Conservation (phyloP, 345 rosid species). For the Crucihimalaya himalaica region DNA sequence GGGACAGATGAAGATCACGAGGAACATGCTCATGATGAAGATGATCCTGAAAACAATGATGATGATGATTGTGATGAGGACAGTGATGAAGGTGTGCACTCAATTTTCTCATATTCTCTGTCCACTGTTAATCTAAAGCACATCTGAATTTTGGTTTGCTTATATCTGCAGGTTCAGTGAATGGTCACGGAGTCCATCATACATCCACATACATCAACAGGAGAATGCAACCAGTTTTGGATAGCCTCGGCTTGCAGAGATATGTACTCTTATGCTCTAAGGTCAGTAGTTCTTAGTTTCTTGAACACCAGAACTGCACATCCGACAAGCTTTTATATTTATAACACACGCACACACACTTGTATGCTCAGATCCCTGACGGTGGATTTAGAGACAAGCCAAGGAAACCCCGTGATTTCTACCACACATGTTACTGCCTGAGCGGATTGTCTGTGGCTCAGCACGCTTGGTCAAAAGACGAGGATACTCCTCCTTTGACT, state of each 20-base stretch:
- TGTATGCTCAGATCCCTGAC: slow-evolving; percentile 48
- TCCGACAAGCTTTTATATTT: slow-evolving; percentile 4
- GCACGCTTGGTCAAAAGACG: slow-evolving; percentile 56
- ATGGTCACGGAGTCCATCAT: slow-evolving; percentile 33
- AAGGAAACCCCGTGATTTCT: slow-evolving; percentile 65
- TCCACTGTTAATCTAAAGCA: background rate
- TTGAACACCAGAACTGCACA: background rate
- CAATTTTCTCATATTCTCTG: background rate
- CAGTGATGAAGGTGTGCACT: slow-evolving; percentile 17
- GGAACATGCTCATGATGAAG: slow-evolving; percentile 42
- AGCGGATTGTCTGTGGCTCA: slow-evolving; percentile 87
- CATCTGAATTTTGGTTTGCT: background rate
- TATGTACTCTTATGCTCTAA: slow-evolving; percentile 81
- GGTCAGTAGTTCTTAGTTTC: slow-evolving; percentile 46
- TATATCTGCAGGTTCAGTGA: slow-evolving; percentile 33
- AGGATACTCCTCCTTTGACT: slow-evolving; percentile 59
- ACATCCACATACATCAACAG: slow-evolving; percentile 35
- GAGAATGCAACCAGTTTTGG: slow-evolving; percentile 56
- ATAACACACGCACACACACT: background rate
- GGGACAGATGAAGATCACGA: slow-evolving; percentile 49
- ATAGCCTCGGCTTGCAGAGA: slow-evolving; percentile 80
- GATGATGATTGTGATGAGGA: slow-evolving; percentile 36
- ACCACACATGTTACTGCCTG: slow-evolving; percentile 95
- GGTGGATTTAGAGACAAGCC: slow-evolving; percentile 97
- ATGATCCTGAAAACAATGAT: slow-evolving; percentile 29